Evolutionary conservation across 2,329 filamentous ascomycete species (phyloP).

Genomic region (Tolypocladium inflatum): DNA sequence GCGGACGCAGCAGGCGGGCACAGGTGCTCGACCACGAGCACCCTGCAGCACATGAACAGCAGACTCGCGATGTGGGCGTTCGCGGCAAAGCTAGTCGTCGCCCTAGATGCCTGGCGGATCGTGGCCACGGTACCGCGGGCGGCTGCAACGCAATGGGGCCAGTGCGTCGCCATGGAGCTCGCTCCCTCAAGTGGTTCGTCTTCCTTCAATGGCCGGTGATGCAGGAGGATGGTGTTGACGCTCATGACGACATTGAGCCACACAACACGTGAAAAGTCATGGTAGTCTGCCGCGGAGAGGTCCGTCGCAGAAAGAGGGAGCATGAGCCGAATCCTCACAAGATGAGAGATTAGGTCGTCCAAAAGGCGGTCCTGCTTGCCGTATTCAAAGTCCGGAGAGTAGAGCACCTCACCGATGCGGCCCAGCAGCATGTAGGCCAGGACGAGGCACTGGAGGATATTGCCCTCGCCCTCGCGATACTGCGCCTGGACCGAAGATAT

Average conservation of each 20-base stretch:
- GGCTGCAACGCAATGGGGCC: slow-evolving; percentile 13
- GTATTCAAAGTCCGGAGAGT: slow-evolving; percentile 5
- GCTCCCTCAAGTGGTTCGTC: slow-evolving; percentile 1
- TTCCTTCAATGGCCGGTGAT: slow-evolving; percentile 9
- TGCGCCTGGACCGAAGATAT: slow-evolving; percentile 8
- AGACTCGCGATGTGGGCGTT: slow-evolving; percentile 10
- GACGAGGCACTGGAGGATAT: slow-evolving; percentile 11
- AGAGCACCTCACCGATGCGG: slow-evolving; percentile 10
- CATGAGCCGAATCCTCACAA: slow-evolving; percentile 11
- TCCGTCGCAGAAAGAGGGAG: slow-evolving; percentile 12
- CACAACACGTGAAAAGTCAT: slow-evolving; percentile 8
- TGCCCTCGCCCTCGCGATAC: slow-evolving; percentile 2
- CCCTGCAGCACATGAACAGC: slow-evolving; percentile 9
- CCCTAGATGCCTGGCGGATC: slow-evolving; percentile 10
- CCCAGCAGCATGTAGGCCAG: slow-evolving; percentile 12
- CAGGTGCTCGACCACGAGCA: slow-evolving; percentile 12
- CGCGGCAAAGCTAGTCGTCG: slow-evolving; percentile 5
- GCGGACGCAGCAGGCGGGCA: slow-evolving; percentile 1
- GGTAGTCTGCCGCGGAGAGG: slow-evolving; percentile 8
- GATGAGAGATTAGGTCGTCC: slow-evolving; percentile 7
- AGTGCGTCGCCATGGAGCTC: slow-evolving; percentile 6
- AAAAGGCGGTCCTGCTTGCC: slow-evolving; percentile 2
- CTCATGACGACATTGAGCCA: slow-evolving; percentile 12
- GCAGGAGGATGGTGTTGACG: slow-evolving; percentile 10
- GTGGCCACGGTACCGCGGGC: slow-evolving; percentile 8